Base-by-base conservation (phyloP, 2,329 filamentous ascomycete genomes). In the Bipolaris gigantea region DNA sequence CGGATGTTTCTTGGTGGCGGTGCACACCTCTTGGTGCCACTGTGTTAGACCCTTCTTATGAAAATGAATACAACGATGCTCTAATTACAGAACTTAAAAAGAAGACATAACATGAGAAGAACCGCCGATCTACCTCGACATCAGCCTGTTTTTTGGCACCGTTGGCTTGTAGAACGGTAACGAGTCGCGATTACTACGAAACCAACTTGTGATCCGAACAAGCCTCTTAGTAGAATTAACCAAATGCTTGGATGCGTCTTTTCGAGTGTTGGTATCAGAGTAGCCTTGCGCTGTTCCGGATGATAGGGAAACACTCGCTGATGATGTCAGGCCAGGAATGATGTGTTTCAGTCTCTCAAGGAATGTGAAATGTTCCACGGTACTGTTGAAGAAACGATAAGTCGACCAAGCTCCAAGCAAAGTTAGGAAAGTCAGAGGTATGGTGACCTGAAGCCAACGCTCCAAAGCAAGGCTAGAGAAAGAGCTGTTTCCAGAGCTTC, bases 361-460 rank as follows among this genome's bases (percentile, higher is more conserved):
- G 3, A 48, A 25, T 1, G 35, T 39, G 10, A 38, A 15, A 1
- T 27, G 23, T 25, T 30, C 42, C 23, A 45, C 32, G 27, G 49
- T 45, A 19, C 21, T 36, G 15, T 53, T 41, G 30, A 50, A 59
- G 23, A 61, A 52, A 23, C 53, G 61, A 30, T 57, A 64, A 10
- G 59, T 61, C 6, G 40, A 41, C 56, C 57, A 67, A 16, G 62
- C 63, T 16, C 50, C 48, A 16, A 57, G 44, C 47, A 65, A 21
- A 33, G 75, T 76, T 0, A 76, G 5, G 2, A 61, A 33, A 2
- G 72, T 76, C 10, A 77, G 51, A 2, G 75, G 74, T n/a, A 76
- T 42, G 2, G 75, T 73, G 3, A 77, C 65, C 43, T 76, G 57
- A 3, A 76, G 52, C 74, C 75, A 77, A 35, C 71, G 57, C 9